Conservation (phyloP, 331 rosid genomes). For the Malus hybrid region DNA sequence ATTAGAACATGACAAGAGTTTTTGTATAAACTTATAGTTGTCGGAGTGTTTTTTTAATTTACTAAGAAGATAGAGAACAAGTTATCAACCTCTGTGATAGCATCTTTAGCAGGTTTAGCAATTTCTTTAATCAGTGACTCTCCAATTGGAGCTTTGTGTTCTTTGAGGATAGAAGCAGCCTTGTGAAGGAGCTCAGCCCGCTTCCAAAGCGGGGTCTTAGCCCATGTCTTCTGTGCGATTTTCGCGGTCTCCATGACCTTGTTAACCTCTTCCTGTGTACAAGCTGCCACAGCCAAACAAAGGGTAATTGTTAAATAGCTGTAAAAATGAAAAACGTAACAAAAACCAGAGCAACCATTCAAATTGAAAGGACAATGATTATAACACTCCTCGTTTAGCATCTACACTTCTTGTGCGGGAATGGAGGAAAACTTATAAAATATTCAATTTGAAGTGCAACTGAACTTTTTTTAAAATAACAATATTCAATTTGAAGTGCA, state of each 20-base stretch:
- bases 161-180: conserved; percentile 89
- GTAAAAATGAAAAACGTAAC: neutral
- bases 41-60: no score
- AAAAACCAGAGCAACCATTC: neutral
- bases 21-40: no score
- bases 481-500: no score
- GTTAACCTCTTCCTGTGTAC: conserved; percentile 92
- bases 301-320: neutral
- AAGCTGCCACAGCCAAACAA: conserved; percentile 37
- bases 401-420: no score
- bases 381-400: no score
- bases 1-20: no score
- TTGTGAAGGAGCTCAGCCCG: conserved; percentile 94
- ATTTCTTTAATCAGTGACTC: conserved; percentile 85
- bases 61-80: neutral
- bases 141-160: conserved; percentile 81
- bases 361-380: no score
- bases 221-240: conserved; percentile 85
- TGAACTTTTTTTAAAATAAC: no score
- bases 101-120: conserved; percentile 95
- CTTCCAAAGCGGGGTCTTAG: conserved; percentile 95
- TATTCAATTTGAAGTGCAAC: no score
- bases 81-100: conserved; percentile 65
- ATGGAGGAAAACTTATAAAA: no score
- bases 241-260: conserved; percentile 76